phyloP scores from a whole-genome alignment of 257 asterid species.

The Solanum bukasovii region DNA sequence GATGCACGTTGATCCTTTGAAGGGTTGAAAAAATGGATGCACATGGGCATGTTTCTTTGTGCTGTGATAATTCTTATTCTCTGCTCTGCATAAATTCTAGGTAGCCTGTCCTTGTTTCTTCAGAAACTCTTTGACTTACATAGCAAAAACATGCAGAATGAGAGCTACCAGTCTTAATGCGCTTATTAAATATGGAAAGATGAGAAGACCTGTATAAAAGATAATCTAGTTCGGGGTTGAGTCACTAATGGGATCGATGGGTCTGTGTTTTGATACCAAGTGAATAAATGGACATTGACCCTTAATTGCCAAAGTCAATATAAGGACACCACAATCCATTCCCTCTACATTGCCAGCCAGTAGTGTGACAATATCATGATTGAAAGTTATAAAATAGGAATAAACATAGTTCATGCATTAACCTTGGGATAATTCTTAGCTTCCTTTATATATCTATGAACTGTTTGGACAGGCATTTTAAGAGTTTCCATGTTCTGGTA shows the following conservation, averaged over 20 bases:
- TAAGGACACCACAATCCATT: not conserved
- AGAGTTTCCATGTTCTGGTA: not conserved
- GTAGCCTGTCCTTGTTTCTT: not conserved
- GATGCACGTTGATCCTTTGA: not conserved
- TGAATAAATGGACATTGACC: not conserved
- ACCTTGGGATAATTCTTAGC: not conserved
- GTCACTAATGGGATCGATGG: not conserved
- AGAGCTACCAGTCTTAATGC: not conserved
- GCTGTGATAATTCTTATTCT: not conserved
- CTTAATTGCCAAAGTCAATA: not conserved
- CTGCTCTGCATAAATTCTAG: not conserved
- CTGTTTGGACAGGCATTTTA: not conserved
- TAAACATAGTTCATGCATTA: not conserved
- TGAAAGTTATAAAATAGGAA: not conserved
- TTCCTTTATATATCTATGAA: not conserved
- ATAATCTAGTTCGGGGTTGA: not conserved
- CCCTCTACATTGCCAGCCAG: not conserved
- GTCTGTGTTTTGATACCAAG: not conserved
- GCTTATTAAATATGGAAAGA: not conserved
- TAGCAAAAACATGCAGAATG: not conserved
- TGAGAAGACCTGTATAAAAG: not conserved
- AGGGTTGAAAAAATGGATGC: not conserved
- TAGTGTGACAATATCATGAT: not conserved
- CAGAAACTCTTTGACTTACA: not conserved
- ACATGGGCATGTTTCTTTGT: not conserved